Evolutionary conservation across 164 flowering plant genomes (phyloP), one percentile per base, ranked within the genome.

Genomic region (Litsea cubeba): DNA sequence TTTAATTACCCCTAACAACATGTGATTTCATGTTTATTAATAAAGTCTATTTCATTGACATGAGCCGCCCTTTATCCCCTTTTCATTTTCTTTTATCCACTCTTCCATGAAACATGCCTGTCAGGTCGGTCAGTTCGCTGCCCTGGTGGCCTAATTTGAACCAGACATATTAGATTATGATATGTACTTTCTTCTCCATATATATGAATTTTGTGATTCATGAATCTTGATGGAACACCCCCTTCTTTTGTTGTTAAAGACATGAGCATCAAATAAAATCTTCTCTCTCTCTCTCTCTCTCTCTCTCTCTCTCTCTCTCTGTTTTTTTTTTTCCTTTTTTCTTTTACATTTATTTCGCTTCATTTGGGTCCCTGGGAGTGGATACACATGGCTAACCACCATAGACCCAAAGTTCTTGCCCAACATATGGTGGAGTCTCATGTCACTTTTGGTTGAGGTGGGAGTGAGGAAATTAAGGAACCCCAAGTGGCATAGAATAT

Each of bases 401-500:
- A 72, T 62, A 22, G n/a, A 50, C 49, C 23, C 73, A 3, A 26
- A 30, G 46, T 26, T 62, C 73, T 57, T 22, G 20, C 12, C 35
- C 26, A 20, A 62, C 30, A 40, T 51, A 63, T 25, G 12, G 46
- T 28, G 50, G 18, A 20, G 12, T 26, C 23, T 22, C 7, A 12
- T 73, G 68, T 68, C 81, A 74, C 72, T 70, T 64, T 60, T 72
- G 28, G 64, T 74, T 75, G 82, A 81, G 85, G 82, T 81, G 83
- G 46, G 77, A 83, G 69, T 57, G 73, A 25, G 65, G 76, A 76
- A 72, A 57, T 69, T 71, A 66, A 73, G 54, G 63, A 50, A 40
- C 46, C 60, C 73, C 62, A 54, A 62, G 24, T 63, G 62, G 62
- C 46, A 70, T 74, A 58, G 50, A 69, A 72, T 62, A 79, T 69